These are phyloP conservation scores for Aspergillus fumigatus DNA, from an alignment of 2,329 filamentous ascomycete genomes.

Conservation along the genomic window DNA sequence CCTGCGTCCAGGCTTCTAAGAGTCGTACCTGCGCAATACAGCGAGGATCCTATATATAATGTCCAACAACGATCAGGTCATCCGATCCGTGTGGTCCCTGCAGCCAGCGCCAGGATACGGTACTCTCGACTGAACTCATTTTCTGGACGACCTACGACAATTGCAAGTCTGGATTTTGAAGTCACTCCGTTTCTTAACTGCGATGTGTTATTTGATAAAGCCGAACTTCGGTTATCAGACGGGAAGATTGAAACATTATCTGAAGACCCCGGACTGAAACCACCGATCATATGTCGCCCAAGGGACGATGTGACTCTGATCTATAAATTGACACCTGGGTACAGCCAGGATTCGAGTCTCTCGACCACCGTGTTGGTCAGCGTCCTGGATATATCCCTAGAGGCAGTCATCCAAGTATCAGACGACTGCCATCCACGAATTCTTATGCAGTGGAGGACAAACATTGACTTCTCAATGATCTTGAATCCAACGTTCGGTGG, in stretches of 20 bases:
- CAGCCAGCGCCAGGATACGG: slow-evolving; percentile 52
- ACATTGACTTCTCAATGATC: slow-evolving; percentile 46
- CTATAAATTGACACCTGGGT: slow-evolving; percentile 47
- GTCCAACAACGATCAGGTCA: slow-evolving; percentile 50
- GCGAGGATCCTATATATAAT: slow-evolving; percentile 48
- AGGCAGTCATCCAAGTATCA: slow-evolving; percentile 37
- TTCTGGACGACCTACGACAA: slow-evolving; percentile 42
- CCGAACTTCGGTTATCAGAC: slow-evolving; percentile 44
- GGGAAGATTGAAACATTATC: slow-evolving; percentile 45
- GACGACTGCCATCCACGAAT: slow-evolving; percentile 42
- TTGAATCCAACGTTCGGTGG: slow-evolving; percentile 45
- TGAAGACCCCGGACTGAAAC: slow-evolving; percentile 28
- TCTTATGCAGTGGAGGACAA: slow-evolving; percentile 46
- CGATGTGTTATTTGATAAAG: slow-evolving; percentile 46
- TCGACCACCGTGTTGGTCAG: slow-evolving; percentile 37
- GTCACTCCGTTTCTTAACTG: slow-evolving; percentile 50
- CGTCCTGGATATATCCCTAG: slow-evolving; percentile 46
- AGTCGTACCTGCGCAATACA: slow-evolving; percentile 49
- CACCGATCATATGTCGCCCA: slow-evolving; percentile 43
- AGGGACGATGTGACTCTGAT: slow-evolving; percentile 56
- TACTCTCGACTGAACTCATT: slow-evolving; percentile 48
- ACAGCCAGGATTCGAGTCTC: slow-evolving; percentile 31
- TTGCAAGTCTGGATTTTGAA: slow-evolving; percentile 54
- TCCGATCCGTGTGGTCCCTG: slow-evolving; percentile 52
- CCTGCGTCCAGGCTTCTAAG: slow-evolving; percentile 56